A percentile compares a stretch with the other conserved stretches of the same genome.
Conservation (phyloP, 805 yeast genomes). For the Teunomyces barrocoloradensis region DNA sequence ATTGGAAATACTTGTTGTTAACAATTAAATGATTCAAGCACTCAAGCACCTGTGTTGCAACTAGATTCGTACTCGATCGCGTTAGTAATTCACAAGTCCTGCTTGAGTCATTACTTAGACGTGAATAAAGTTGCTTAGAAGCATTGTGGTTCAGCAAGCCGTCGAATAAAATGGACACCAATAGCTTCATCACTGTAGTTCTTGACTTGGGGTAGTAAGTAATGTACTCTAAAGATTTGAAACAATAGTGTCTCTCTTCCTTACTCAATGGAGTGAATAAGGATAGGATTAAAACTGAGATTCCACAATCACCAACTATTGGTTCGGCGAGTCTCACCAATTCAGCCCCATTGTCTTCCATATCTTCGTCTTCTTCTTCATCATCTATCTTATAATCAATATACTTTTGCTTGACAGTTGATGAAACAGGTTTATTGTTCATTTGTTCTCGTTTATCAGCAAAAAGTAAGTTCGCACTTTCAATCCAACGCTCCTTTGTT, state of each 20-base stretch:
- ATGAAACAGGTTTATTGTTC: conserved; percentile 5
- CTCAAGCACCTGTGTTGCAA: conserved; percentile 77
- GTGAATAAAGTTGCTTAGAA: conserved; percentile 58
- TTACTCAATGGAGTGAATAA: conserved; percentile 71
- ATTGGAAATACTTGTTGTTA: conserved; percentile 62
- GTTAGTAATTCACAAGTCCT: conserved; percentile 42
- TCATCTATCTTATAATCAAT: too few relatives aligned
- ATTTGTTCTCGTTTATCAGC: conserved; percentile 9
- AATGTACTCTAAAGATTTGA: conserved; percentile 61
- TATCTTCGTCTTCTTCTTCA: too few relatives aligned
- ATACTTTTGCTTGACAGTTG: too few relatives aligned
- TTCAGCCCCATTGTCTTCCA: too few relatives aligned
- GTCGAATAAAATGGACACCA: conserved; percentile 64
- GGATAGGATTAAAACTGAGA: conserved; percentile 66
- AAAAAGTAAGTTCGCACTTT: conserved; percentile 13
- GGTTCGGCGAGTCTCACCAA: conserved; percentile 40
- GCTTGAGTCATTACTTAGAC: conserved; percentile 27
- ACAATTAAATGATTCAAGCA: conserved; percentile 69
- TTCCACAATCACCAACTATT: conserved; percentile 70
- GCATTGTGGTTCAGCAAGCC: conserved; percentile 60
- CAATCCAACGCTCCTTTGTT: conserved; percentile 16
- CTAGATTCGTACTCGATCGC: conserved; percentile 62
- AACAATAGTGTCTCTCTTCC: conserved; percentile 58
- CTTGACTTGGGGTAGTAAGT: conserved; percentile 78
- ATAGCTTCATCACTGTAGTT: conserved; percentile 66